Evolutionary conservation across 1,139 yeast species (phyloP).

Genomic region (Debaryomyces robertsiae): DNA sequence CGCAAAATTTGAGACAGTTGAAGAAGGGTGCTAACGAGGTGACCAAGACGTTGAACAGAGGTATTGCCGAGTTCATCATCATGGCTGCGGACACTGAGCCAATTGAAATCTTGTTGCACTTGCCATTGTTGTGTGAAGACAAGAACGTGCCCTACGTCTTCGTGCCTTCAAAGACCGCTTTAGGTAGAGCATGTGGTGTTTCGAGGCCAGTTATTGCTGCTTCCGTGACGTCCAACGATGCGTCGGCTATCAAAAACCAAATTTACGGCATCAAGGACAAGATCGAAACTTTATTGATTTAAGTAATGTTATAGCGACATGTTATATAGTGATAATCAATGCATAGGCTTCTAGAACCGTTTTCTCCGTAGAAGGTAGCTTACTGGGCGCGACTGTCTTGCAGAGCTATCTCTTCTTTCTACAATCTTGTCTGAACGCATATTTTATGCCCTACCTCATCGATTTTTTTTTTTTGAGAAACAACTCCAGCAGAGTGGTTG

Average conservation of each 20-base stretch:
- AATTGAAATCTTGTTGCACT: slow-evolving; percentile 94
- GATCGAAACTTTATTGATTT: slow-evolving; percentile 96
- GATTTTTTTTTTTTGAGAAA: neutral
- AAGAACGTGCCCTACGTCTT: slow-evolving; percentile 99
- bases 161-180: slow-evolving; percentile 97
- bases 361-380: no score
- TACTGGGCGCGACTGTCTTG: no score
- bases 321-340: no score
- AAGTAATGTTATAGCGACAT: slow-evolving; percentile 23
- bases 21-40: slow-evolving; percentile 99
- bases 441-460: neutral
- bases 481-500: neutral
- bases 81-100: slow-evolving; percentile 99
- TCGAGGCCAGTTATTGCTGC: slow-evolving; percentile 99
- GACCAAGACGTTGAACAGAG: slow-evolving; percentile 99
- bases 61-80: slow-evolving; percentile 98
- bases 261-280: slow-evolving; percentile 97
- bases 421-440: no score
- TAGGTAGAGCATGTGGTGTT: slow-evolving; percentile 99
- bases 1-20: slow-evolving; percentile 96
- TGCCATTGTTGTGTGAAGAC: slow-evolving; percentile 98
- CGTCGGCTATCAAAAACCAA: slow-evolving; percentile 96
- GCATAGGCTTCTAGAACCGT: no score
- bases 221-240: slow-evolving; percentile 97
- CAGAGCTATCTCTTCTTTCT: no score